These are phyloP conservation scores for Gossypium turneri DNA, from an alignment of 345 rosid species.

Conservation along the genomic window DNA sequence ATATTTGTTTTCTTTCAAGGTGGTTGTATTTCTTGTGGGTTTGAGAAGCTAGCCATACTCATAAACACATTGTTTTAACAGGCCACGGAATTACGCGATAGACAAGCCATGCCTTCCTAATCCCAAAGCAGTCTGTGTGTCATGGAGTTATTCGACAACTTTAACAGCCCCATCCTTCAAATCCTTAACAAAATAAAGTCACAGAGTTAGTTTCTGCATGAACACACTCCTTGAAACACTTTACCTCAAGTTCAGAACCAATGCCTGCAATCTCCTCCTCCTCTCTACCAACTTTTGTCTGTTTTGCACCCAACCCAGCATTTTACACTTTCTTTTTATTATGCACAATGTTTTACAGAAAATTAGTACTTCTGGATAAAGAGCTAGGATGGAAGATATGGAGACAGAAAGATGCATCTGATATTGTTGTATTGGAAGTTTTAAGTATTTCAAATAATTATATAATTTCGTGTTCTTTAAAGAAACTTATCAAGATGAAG, in stretches of 20 bases:
- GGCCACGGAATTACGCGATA: not conserved
- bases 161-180: conserved; percentile 64
- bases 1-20: too few species aligned
- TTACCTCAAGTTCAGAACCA: conserved; percentile 78
- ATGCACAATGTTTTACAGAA: conserved; percentile 10
- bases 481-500: too few species aligned
- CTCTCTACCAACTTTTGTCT: conserved; percentile 59
- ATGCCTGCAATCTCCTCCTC: conserved; percentile 64
- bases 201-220: conserved; percentile 19
- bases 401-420: not conserved
- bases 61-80: not conserved
- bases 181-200: conserved; percentile 37
- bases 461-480: too few species aligned
- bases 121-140: conserved; percentile 90
- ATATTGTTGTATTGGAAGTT: not conserved
- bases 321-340: not conserved
- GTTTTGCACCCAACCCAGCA: conserved; percentile 71
- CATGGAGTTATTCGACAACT: conserved; percentile 71
- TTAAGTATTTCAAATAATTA: too few species aligned
- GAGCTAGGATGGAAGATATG: not conserved
- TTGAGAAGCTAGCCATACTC: not conserved
- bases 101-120: conserved; percentile 74
- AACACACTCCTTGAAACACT: conserved; percentile 22
- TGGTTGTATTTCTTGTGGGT: not conserved
- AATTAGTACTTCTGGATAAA: not conserved